Evolutionary conservation across 768 basidiomycete species (phyloP), one percentile per base, ranked within the genome.

Genomic region (Coprinopsis cinerea): DNA sequence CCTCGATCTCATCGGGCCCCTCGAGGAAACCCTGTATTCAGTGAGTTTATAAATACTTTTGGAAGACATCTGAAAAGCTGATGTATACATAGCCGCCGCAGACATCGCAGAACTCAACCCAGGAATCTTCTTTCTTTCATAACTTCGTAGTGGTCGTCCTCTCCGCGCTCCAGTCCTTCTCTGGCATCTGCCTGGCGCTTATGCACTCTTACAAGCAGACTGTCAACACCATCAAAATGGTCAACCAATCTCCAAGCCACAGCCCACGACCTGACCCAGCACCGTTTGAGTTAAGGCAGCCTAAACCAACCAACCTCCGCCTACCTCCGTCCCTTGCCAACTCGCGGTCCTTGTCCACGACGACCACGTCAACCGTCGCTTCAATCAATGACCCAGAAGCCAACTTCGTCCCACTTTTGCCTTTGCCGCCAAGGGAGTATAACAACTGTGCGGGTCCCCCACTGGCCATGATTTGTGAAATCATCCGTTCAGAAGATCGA

Each of bases 121-220:
- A 60, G 15, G 60, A 63, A 51, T 28, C 61, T 25, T 58, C 66
- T 47, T 67, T 73, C 20, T 70, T 82, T 48, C 77, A 85, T 30
- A 70, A 70, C 44, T 61, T 89, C 32, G 69, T 88, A 46, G 75
- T 92, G 39, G 62, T 86, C 53, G 65, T 88, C 17, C 82, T 94
- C 18, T 88, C 91, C 11, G 74, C 82, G 24, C 72, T 92, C 13
- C 88, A 89, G 57, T 71, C 75, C 4, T 63, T 91, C 27, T 89
- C 89, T 0, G 82, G 85, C 7, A 66, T 73, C 30, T 83, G 82
- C 56, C 77, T 91, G 11, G 72, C 79, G 30, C 67, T 91, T 45
- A 79, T 87, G 40, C 77, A 84, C 42, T 69, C 77, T 18, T 86
- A 87, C 69, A 82, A 78, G 61, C 83, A 81, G 56, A 73, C 77